Evolutionary conservation across 2,329 filamentous ascomycete species (phyloP), one percentile per base, ranked within the genome.

Genomic region (Microsporum canis): DNA sequence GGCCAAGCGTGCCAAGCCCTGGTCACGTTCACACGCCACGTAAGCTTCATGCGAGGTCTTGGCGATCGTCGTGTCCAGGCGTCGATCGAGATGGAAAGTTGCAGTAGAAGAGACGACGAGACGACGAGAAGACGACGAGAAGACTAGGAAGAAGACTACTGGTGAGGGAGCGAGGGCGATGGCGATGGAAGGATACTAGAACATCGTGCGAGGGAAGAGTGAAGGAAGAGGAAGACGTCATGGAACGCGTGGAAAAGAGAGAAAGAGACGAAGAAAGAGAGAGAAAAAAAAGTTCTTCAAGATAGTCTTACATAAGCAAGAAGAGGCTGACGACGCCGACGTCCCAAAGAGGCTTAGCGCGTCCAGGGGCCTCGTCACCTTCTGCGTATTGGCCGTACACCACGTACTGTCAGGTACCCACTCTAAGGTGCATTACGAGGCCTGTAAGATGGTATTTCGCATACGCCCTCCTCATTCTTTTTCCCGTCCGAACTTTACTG

Each of bases 271-370:
- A 23, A 23, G 2, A 29, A 23, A 55, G 49, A 33, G 49, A 17
- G 29, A 33, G 10, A 55, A 17, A 33, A 57, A 27, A 41, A 17
- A 39, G 51, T 49, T 29, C 27, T 47, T 14, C 27, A 12, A 3
- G 23, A 8, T 31, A 23, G 27, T 14, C 23, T 51, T 51, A 51
- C 10, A 12, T 51, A 51, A 57, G 53, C 53, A 41, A 23, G n/a
- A 57, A 61, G 39, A 62, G 62, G 63, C 63, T 65, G 63, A 65
- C 63, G 63, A 65, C 63, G 62, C 62, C 49, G 45, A 33, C 55
- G 29, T 1, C 62, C 60, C 14, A 7, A 60, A 43, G 23, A 5
- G 60, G 58, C 45, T 51, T 63, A 60, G 55, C 14, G 36, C 2
- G 34, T 3, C 36, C 23, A 55, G 58, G 45, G 59, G 61, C 62